Evolutionary conservation across 2,329 filamentous ascomycete genomes (phyloP).

Genomic region (Zymoseptoria brevis): DNA sequence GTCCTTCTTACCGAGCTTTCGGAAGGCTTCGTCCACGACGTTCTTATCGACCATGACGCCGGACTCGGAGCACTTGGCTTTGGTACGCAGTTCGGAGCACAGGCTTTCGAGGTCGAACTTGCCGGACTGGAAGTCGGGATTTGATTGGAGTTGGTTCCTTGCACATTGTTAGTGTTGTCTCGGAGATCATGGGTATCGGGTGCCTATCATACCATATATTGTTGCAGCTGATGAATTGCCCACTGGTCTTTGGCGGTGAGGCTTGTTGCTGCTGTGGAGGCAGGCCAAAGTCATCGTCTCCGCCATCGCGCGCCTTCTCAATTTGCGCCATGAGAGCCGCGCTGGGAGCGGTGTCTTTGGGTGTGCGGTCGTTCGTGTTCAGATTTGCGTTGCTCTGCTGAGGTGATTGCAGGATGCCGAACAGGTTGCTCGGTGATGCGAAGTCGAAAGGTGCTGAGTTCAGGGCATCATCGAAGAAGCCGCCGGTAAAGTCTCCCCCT

Average conservation of each 20-base stretch:
- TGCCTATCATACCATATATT: conserved; percentile 75
- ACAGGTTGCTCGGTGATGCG: conserved; percentile 66
- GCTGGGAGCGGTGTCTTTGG: conserved; percentile 21
- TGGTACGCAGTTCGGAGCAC: conserved; percentile 86
- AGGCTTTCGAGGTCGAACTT: conserved; percentile 91
- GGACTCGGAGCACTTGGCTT: conserved; percentile 87
- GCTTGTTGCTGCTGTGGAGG: conserved; percentile 13
- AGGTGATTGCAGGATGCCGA: conserved; percentile 40
- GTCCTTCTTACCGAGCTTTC: conserved; percentile 34
- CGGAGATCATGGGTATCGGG: conserved; percentile 1
- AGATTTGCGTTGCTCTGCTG: conserved; percentile 21
- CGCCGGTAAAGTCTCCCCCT: conserved; percentile 62
- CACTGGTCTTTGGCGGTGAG: conserved; percentile 16
- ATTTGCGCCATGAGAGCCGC: conserved; percentile 66
- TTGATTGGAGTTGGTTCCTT: conserved; percentile 90
- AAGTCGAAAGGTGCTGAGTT: conserved; percentile 51
- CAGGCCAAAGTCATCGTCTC: conserved; percentile 53
- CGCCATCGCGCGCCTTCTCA: conserved; percentile 63
- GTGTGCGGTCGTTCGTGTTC: conserved; percentile 3
- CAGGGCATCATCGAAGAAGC: conserved; percentile 62
- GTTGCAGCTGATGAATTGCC: conserved; percentile 70
- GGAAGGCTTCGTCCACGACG: conserved; percentile 64
- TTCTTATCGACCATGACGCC: conserved; percentile 83
- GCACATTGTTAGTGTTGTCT: conserved; percentile 4
- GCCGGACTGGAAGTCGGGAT: conserved; percentile 78